Conservation (phyloP, 805 yeast species). For the Clavispora santaluciae region DNA sequence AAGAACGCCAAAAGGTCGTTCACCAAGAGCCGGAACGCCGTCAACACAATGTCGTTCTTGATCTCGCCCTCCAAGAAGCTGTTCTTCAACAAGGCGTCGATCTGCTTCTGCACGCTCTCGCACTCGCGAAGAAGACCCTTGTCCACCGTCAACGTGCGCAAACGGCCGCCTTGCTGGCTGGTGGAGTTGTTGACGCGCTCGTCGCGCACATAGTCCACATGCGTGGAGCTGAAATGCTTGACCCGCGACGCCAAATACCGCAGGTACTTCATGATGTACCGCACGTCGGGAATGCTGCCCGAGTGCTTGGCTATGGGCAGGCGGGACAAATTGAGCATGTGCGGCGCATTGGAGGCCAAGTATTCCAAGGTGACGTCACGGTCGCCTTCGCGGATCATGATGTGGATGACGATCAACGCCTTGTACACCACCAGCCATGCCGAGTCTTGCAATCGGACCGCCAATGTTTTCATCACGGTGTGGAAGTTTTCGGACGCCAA, state of each 20-base stretch:
- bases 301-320: conserved; percentile 35
- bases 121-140: conserved; percentile 80
- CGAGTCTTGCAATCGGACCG: conserved; percentile 60
- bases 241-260: conserved; percentile 67
- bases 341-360: conserved; percentile 43
- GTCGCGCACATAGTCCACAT: conserved; percentile 75
- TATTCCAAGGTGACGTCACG: conserved; percentile 65
- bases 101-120: conserved; percentile 80
- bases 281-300: conserved; percentile 43
- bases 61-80: conserved; percentile 75
- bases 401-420: conserved; percentile 76
- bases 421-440: conserved; percentile 94
- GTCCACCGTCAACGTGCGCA: conserved; percentile 61
- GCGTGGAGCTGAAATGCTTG: conserved; percentile 58
- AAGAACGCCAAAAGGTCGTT: conserved; percentile 82
- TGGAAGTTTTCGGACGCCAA: conserved; percentile 49
- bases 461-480: conserved; percentile 63
- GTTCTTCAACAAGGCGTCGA: conserved; percentile 69
- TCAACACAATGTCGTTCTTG: conserved; percentile 75
- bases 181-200: conserved; percentile 46
- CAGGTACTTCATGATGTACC: conserved; percentile 60
- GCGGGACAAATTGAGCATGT: conserved; percentile 43
- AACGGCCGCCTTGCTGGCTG: conserved; percentile 51
- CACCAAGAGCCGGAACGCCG: conserved; percentile 84
- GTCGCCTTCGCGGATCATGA: conserved; percentile 91